A percentile compares a stretch with the other conserved stretches of the same genome.
Conservation (phyloP, 169 alveolate species). For the Hepatocystis sp. region DNA sequence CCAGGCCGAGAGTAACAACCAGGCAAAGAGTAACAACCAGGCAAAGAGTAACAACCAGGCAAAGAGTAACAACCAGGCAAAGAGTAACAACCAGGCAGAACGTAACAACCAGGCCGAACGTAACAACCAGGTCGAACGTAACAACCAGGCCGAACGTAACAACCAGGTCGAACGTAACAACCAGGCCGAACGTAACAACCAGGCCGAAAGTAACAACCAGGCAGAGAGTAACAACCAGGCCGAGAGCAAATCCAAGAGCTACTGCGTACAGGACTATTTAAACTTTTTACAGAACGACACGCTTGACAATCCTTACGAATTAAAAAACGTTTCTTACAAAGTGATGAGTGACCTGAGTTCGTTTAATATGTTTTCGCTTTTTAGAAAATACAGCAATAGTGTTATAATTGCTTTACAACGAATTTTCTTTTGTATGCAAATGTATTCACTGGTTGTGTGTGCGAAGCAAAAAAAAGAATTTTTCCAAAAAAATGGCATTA, state of each 20-base stretch:
- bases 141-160: too few species aligned
- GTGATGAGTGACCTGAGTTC: conserved; percentile 42
- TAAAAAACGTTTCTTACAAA: conserved; percentile 35
- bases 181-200: too few species aligned
- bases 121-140: too few species aligned
- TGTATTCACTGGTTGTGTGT: conserved; percentile 52
- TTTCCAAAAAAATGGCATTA: conserved; percentile 18
- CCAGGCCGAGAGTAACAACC: too few species aligned
- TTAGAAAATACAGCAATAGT: conserved; percentile 67
- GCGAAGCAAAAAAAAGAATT: conserved; percentile 46
- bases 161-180: too few species aligned
- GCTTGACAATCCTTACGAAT: conserved; percentile 42
- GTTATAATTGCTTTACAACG: conserved; percentile 70
- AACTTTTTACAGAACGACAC: conserved; percentile 7
- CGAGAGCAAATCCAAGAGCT: background rate
- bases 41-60: too few species aligned
- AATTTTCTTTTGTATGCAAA: conserved; percentile 62
- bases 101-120: too few species aligned
- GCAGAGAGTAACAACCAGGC: background rate
- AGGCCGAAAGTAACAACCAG: too few species aligned
- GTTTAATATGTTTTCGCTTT: conserved; percentile 59
- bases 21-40: too few species aligned
- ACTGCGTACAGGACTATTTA: conserved; percentile 18
- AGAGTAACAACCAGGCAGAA: too few species aligned
- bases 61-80: too few species aligned